phyloP scores from a whole-genome alignment of 1,139 yeast species.

The Citeromyces hawaiiensis region DNA sequence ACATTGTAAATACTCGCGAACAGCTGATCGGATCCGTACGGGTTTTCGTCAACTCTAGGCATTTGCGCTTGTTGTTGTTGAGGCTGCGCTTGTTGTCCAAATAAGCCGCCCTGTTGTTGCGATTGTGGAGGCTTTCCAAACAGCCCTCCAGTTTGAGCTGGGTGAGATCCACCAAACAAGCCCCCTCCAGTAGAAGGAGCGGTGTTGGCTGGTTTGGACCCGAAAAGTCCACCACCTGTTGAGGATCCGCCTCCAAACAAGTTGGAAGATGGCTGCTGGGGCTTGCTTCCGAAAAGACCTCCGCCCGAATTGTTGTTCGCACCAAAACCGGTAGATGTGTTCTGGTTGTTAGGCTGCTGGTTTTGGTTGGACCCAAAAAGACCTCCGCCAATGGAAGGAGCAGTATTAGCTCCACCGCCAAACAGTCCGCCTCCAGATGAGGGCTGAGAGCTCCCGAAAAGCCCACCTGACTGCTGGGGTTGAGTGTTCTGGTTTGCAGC shows the following conservation, averaged over 20 bases:
- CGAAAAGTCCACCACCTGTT: constrained; percentile 20
- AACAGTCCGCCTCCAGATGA: constrained; percentile 15
- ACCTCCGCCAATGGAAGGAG: constrained; percentile 1
- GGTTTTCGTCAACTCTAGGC: constrained; percentile 26
- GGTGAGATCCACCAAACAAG: constrained; percentile 7
- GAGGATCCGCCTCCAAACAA: background rate
- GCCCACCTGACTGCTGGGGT: background rate
- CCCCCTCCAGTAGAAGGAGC: constrained; percentile 7
- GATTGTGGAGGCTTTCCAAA: constrained; percentile 7
- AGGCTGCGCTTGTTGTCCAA: constrained; percentile 7
- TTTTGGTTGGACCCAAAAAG: constrained; percentile 4
- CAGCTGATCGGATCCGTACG: constrained; percentile 39
- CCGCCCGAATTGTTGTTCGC: background rate
- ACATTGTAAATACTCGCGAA: constrained; percentile 14
- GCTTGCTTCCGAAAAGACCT: constrained; percentile 5
- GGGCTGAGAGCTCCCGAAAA: constrained; percentile 3
- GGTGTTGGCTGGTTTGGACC: constrained; percentile 13
- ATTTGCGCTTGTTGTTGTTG: constrained; percentile 10
- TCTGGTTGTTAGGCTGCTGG: constrained; percentile 6
- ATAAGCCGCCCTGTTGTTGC: constrained; percentile 3
- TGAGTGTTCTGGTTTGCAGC: constrained; percentile 5
- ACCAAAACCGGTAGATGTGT: constrained; percentile 3
- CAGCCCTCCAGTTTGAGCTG: constrained; percentile 13
- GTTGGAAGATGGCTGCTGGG: constrained; percentile 7
- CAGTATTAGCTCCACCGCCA: constrained; percentile 8